Evolutionary conservation across 805 yeast species (phyloP), one percentile per base, ranked within the genome.

Genomic region (Huiozyma sinensis): DNA sequence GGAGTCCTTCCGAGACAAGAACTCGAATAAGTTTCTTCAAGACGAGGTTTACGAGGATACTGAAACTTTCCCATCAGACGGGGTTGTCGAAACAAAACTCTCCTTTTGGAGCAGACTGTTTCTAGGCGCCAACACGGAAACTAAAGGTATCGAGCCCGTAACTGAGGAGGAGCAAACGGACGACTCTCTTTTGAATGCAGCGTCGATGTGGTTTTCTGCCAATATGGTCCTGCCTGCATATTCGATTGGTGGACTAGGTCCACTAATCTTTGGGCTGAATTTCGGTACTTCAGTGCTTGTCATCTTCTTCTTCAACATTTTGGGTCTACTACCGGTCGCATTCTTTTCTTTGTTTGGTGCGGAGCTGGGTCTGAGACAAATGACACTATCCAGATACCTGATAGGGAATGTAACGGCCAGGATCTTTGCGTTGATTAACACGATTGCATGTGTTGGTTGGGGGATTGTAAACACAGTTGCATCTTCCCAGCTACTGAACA

Each of bases 381-480:
- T 88, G 84, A 73, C 85, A 34, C 58, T 88, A 45, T 78, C 95
- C 8, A 75, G 90, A 53, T 88, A 71, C 64, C 72, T 87, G 54
- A 72, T 80, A 49, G 97, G 97, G 50, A 78, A 81, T 64, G 60
- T 69, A 31, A 81, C 83, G 39, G 80, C 83, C 66, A 76, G 95
- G 61, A 71, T 87, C 45, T 82, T 86, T 57, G 81, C 94, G 7
- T 63, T 81, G 39, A 70, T 89, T 60, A 87, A 88, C 60, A 75
- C 79, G 56, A 64, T 89, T 49, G 89, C 95, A 28, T 85, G 95
- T 74, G 77, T 88, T 44, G 96, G 97, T 55, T 89, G 97, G 97
- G 84, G 92, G 65, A 86, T 95, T 7, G 90, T 87, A 40, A 89
- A 89, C 66, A 85, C 84, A 49, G 83, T 88, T 76, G 83, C 88